Conservation (phyloP, 495 filamentous ascomycete species). For the Immersiella caudata region DNA sequence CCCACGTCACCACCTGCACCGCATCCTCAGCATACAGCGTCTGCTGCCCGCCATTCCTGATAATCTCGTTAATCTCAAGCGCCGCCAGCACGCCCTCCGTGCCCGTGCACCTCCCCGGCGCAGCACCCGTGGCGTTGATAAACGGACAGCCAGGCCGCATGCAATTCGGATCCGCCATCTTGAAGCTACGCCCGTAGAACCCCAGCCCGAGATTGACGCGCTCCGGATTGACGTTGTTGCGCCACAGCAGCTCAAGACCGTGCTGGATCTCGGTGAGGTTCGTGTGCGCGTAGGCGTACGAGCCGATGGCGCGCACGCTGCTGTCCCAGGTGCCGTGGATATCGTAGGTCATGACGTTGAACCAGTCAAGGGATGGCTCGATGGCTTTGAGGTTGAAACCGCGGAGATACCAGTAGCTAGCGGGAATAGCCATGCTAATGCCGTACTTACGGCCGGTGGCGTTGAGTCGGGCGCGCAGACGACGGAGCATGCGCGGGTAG, state of each 20-base stretch:
- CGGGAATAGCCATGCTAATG: slow-evolving; percentile 48
- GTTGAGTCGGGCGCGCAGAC: slow-evolving; percentile 34
- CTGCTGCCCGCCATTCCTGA: slow-evolving; percentile 12
- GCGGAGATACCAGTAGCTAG: slow-evolving; percentile 58
- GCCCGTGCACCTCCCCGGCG: slow-evolving; percentile 39
- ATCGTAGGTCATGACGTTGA: slow-evolving; percentile 62
- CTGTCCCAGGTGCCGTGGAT: slow-evolving; percentile 43
- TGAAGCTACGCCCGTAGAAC: slow-evolving; percentile 56
- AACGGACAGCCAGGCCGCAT: slow-evolving; percentile 36
- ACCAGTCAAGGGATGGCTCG: slow-evolving; percentile 47
- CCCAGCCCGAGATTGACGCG: slow-evolving; percentile 54
- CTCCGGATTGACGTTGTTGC: slow-evolving; percentile 45
- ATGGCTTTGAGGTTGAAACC: slow-evolving; percentile 50
- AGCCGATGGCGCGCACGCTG: slow-evolving; percentile 31
- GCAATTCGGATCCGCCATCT: slow-evolving; percentile 30
- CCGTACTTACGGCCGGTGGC: slow-evolving; percentile 34
- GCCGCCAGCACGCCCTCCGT: slow-evolving; percentile 42
- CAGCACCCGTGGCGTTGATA: slow-evolving; percentile 24
- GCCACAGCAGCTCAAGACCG: slow-evolving; percentile 54
- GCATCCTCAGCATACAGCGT: slow-evolving; percentile 31
- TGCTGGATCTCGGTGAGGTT: slow-evolving; percentile 61
- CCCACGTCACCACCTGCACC: slow-evolving; percentile 46
- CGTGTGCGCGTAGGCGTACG: slow-evolving; percentile 49
- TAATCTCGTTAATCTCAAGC: slow-evolving; percentile 42
- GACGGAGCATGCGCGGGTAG: slow-evolving; percentile 45